Base-by-base conservation (phyloP, 2,329 filamentous ascomycete species). In the Cryphonectria naterciae region DNA sequence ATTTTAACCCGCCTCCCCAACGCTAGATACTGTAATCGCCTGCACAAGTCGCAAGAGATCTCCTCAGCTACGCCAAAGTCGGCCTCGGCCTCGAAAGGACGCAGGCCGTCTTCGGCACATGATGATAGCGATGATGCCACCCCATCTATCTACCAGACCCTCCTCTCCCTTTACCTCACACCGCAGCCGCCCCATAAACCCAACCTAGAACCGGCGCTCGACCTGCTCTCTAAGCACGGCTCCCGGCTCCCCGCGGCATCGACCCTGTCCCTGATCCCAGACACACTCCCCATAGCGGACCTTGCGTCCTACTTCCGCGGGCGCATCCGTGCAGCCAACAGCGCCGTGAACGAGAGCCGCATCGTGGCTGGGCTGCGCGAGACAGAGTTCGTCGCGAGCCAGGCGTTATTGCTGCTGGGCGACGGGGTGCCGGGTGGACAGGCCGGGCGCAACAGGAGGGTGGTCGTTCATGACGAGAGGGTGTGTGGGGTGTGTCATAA, bases 401-500 rank as follows among this genome's bases (percentile, higher is more conserved):
- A 97, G 75, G 89, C 91, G 7, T 84, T 87, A 41, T 82, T 98
- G 67, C 83, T 93, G 62, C 85, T 98, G 1, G 95, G 95, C 2
- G 90, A 93, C 71, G 86, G 88, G 17, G 74, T 83, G n/a, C 80
- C 82, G 1, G 82, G 83, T 37, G 84, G 85, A 0, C 86, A 87
- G 72, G 84, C 83, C 63, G 87, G 86, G 15, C 83, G 85, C 67
- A 89, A 87, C 75, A 81, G 87, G 68, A 87, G 93, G 75, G 94
- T 98, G 15, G 89, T 94, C 28, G 90, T 99, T 67, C 89, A 88
- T 13, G 95, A 99, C 76, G 95, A 98, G 78, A 86, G 93, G 67
- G 91, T 97, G 68, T 99, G 96, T 79, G 91, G 92, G 17, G 93
- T 97, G 22, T 99, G 96, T 79, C 92, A 97, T 80, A 98, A 98